These are phyloP conservation scores for Jimgerdemannia lactiflua DNA, from an alignment of 192 early-diverging fungal genomes.

Conservation along the genomic window DNA sequence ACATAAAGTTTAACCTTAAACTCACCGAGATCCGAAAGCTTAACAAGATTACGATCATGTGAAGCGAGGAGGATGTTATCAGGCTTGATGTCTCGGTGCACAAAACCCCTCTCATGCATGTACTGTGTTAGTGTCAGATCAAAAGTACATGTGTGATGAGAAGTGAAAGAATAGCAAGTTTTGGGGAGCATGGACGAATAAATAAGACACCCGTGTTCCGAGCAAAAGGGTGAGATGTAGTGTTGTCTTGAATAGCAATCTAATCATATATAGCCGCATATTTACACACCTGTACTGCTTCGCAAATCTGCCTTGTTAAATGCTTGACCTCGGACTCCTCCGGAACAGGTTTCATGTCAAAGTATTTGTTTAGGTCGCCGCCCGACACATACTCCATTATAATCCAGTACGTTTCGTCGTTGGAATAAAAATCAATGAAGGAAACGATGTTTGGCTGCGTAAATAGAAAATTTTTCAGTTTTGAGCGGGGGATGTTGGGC, in stretches of 20 bases:
- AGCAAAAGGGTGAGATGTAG: too few relatives aligned
- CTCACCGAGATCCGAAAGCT: slow-evolving; percentile 24
- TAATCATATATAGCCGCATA: too few relatives aligned
- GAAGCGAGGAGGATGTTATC: slow-evolving; percentile 84
- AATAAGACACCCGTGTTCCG: too few relatives aligned
- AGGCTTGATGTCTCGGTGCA: slow-evolving; percentile 85
- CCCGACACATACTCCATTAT: neutral
- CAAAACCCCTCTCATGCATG: slow-evolving; percentile 66
- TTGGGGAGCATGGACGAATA: too few relatives aligned
- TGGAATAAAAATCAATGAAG: neutral
- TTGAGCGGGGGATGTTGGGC: too few relatives aligned
- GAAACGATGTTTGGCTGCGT: neutral
- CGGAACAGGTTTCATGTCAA: neutral
- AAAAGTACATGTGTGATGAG: neutral
- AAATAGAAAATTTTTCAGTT: neutral
- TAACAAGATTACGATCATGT: slow-evolving; percentile 76
- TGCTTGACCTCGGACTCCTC: neutral
- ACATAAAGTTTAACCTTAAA: neutral
- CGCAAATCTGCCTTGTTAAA: neutral
- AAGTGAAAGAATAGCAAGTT: too few relatives aligned
- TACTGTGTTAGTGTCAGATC: slow-evolving; percentile 29
- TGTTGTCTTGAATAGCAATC: too few relatives aligned
- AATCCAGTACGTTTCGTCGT: neutral
- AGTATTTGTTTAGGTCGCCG: neutral
- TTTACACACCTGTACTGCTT: neutral